Conservation (phyloP, 2,329 filamentous ascomycete genomes). For the Phyllosticta citrichinensis region DNA sequence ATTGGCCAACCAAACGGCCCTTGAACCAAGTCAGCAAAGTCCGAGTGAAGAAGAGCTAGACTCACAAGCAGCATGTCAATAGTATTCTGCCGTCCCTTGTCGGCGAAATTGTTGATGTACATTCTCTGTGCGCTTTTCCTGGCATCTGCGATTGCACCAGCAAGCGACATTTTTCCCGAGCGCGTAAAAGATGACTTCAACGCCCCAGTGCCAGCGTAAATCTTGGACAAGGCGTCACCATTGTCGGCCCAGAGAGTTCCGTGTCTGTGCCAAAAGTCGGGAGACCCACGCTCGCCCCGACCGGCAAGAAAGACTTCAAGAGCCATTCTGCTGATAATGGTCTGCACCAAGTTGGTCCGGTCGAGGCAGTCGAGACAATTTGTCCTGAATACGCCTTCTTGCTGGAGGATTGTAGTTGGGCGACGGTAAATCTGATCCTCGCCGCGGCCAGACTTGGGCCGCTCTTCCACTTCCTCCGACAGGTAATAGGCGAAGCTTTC, state of each 20-base stretch:
- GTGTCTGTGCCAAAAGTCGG: constrained; percentile 87
- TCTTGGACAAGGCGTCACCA: constrained; percentile 84
- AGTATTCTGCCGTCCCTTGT: constrained; percentile 84
- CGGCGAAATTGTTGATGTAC: constrained; percentile 96
- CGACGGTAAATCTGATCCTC: constrained; percentile 27
- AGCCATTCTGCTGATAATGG: constrained; percentile 88
- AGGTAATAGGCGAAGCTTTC: constrained; percentile 90
- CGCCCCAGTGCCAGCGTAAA: constrained; percentile 92
- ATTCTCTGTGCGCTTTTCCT: constrained; percentile 88
- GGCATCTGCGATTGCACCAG: constrained; percentile 87
- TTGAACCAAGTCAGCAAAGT: background rate
- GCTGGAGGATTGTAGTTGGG: constrained; percentile 65
- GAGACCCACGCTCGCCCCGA: constrained; percentile 54
- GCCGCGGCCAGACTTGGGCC: constrained; percentile 30
- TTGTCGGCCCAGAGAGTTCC: constrained; percentile 96
- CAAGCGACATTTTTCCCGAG: constrained; percentile 89
- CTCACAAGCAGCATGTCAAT: constrained; percentile 72
- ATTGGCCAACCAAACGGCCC: constrained; percentile 73
- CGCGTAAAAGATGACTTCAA: constrained; percentile 92
- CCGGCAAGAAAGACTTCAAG: constrained; percentile 75
- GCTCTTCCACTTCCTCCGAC: constrained; percentile 59
- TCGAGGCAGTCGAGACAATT: constrained; percentile 96
- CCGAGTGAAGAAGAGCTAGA: background rate
- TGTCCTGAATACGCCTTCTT: constrained; percentile 90
- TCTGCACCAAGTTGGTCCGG: constrained; percentile 91